These are phyloP conservation scores for Stentor coeruleus DNA, from an alignment of 73 alveolate genomes.

Conservation along the genomic window DNA sequence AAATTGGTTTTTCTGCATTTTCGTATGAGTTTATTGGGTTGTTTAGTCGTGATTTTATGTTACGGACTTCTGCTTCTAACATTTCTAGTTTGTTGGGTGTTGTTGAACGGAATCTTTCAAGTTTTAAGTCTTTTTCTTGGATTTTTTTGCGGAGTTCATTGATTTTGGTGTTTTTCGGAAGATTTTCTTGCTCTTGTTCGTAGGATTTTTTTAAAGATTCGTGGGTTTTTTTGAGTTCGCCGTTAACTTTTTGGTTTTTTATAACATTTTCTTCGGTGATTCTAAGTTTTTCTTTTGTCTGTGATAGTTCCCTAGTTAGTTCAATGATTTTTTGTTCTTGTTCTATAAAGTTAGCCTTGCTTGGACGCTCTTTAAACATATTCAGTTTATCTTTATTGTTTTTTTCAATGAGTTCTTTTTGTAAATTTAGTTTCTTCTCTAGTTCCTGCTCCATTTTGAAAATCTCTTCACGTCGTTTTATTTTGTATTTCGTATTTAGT, in stretches of 20 bases:
- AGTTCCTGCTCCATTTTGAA: neutral
- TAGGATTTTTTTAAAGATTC: neutral
- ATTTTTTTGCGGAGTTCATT: neutral
- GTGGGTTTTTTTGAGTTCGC: neutral
- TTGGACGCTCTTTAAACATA: neutral
- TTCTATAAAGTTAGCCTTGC: neutral
- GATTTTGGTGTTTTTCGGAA: slow-evolving; percentile 11
- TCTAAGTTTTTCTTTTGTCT: neutral
- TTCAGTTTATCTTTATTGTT: neutral
- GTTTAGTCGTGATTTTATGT: neutral
- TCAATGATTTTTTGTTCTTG: neutral
- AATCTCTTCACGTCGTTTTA: neutral
- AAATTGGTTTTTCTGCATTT: neutral
- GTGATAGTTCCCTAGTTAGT: neutral
- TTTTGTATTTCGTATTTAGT: neutral
- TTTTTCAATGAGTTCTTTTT: neutral
- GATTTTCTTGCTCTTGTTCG: neutral
- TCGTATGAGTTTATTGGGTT: no score
- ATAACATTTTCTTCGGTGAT: neutral
- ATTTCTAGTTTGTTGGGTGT: neutral
- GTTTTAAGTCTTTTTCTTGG: neutral
- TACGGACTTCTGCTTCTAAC: neutral
- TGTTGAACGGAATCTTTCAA: neutral
- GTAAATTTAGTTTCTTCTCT: neutral
- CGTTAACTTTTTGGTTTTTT: neutral